Base-by-base conservation (phyloP, 768 basidiomycete species). In the Mycena alexandri region DNA sequence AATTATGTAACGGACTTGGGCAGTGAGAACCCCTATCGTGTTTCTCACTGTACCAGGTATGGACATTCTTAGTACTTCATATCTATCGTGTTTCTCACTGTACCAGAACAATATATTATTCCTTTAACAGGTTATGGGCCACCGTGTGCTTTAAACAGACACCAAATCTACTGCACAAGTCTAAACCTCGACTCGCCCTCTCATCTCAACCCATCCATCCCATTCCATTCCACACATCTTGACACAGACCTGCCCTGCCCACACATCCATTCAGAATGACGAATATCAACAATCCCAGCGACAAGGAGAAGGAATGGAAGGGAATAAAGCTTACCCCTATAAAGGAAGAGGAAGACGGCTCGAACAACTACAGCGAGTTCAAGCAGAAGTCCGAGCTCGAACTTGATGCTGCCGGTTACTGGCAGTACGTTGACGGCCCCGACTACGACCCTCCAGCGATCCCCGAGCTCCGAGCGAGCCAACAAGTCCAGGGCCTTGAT, bases 361-460 rank as follows among this genome's bases (percentile, higher is more conserved):
- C 25, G 10, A 58, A 58, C 46, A 63, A 67, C 53, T 71, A 62
- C n/a, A 57, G 44, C 29, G 66, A 68, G 33, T 68, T 67, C 41
- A 63, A 52, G 21, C 54, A 41, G n/a, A 71, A 71, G 21, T 29
- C 70, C 3, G 36, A 14, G 5, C 54, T 63, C n/a, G 57, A 71
- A 14, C 61, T 71, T 5, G 56, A 67, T 16, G 61, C 70, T 21
- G 56, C 61, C 0, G 57, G 58, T 0, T 64, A 59, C 61, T 71
- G 66, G 70, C 1, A 42, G 43, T 71, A 65, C 25, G 53, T 71
- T 4, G 63, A 46, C 2, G 66, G 67, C 14, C 10, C 19, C 1
- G 58, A 68, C 42, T 71, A 68, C 7, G 33, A 69, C 21, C 70
- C 67, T 24, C 63, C 70, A 0, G 33, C 29, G 2, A 69, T 71